Evolutionary conservation across 108 stramenopile species (phyloP), one percentile per base, ranked within the genome.

Genomic region (Craspedostauros australis): DNA sequence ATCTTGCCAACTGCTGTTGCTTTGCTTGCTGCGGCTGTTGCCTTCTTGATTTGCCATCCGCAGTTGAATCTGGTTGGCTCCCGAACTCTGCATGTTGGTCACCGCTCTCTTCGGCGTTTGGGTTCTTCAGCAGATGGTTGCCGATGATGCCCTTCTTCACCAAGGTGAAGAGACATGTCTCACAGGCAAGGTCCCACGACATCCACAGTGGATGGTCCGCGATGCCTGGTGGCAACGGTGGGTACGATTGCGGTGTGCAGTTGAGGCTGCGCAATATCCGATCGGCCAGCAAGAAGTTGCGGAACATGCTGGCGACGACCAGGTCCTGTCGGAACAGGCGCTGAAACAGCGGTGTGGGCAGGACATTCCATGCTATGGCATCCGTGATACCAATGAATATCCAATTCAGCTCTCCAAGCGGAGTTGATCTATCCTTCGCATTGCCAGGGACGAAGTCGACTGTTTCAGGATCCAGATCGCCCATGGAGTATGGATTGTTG

Each of bases 311-410:
- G 0, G 98, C 97, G 12, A 99, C 84, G 22, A 99, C 60, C 21
- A 96, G 64, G 67, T 98, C 97, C 60, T 97, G 92, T n/a, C 99
- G 76, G 70, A 98, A 99, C 4, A 99, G 66, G 57, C 89, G 70
- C 62, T 94, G 95, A 74, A 99, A 99, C 19, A 98, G 68, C 5
- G 77, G 68, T 24, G 81, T 68, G n/a, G 99, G 99, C 12, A 99
- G 65, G 7, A 95, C 84, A 72, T 96, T 95, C 99, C 99, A 99
- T 5, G 98, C 99, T 42, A 99, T 97, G 15, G 96, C 94, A 67
- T 99, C 99, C 16, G 98, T 98, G 27, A 99, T 87, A 3, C 98
- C 95, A 11, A 96, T 98, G 63, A 99, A 97, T 21, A 99, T 96
- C 99, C 98, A 99, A 73, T 99, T 97, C 38, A 99, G 68, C 67